Evolutionary conservation across 2,329 filamentous ascomycete species (phyloP), one percentile per base, ranked within the genome.

Genomic region (Ophiostoma angusticollis): DNA sequence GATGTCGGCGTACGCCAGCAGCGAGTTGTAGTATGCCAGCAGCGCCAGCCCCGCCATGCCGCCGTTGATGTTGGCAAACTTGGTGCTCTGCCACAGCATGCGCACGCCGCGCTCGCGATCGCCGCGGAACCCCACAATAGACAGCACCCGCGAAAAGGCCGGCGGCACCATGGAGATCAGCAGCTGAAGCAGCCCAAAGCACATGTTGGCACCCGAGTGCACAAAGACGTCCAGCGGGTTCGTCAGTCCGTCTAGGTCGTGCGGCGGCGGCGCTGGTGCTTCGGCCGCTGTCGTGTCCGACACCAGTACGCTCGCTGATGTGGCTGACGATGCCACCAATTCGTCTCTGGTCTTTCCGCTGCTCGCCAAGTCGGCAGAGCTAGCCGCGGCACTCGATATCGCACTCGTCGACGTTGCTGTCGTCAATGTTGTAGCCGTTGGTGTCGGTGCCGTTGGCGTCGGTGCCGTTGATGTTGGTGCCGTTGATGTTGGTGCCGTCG

Each of bases 81-180:
- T 77, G 17, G 84, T 86, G 11, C 85, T 84, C 54, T 84, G 78
- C 91, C 91, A 98, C 5, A 98, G 74, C 74, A 95, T 81, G 28
- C 72, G 68, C 23, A 95, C 68, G 9, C 87, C 91, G 28, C 80
- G 72, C 45, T 84, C 76, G 31, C 87, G 79, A 55, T 96, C 87
- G 23, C 91, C 91, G 45, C 75, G 78, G 61, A 96, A 96, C 1
- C 91, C 91, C 22, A 95, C 81, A 30, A 96, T 80, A 43, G 80
- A 84, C 4, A 96, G 68, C 1, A 98, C 71, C 40, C 77, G 81
- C n/a, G 75, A 80, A 57, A 96, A 94, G 0, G 87, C 76, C 0
- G 91, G 91, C 0, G 91, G 93, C 1, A 96, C 78, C 63, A 96
- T 81, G 11, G 85, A 93, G n/a, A 96, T 78, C 39, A 96, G 68